phyloP scores from a whole-genome alignment of 164 flowering plant genomes.

The Platanus orientalis region DNA sequence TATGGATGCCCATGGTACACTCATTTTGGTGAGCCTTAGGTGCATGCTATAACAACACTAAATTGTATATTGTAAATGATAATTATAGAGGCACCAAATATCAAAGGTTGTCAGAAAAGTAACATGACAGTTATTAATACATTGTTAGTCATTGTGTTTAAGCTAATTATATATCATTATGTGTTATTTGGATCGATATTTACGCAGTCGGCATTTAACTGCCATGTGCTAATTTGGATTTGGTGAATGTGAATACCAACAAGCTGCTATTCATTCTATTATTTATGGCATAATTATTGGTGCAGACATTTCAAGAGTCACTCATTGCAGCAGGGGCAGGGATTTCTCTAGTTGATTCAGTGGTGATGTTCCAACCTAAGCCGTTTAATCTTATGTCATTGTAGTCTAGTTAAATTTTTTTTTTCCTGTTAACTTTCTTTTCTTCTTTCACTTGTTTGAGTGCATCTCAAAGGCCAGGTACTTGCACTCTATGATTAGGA shows the following conservation, averaged over 20 bases:
- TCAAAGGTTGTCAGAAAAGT: neutral
- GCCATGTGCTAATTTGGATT: neutral
- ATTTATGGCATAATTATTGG: conserved; percentile 1
- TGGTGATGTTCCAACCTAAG: conserved; percentile 61
- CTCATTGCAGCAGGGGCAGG: conserved; percentile 95
- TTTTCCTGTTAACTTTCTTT: neutral
- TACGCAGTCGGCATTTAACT: neutral
- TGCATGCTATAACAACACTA: no score
- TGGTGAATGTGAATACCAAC: neutral
- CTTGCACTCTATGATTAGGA: neutral
- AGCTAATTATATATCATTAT: neutral
- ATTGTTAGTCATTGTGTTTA: neutral
- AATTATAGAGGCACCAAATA: neutral
- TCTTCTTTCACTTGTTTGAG: neutral
- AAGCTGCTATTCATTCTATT: neutral
- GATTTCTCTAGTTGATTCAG: conserved; percentile 75
- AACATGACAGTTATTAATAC: neutral
- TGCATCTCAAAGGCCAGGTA: neutral
- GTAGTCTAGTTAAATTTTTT: no score
- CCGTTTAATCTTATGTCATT: neutral
- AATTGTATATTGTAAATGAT: no score
- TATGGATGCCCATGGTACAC: no score
- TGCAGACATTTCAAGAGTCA: conserved; percentile 93
- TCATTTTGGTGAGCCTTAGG: no score
- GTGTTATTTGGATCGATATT: neutral